phyloP scores from a whole-genome alignment of 2,329 filamentous ascomycete genomes.

The Epicoccum sorghinum region DNA sequence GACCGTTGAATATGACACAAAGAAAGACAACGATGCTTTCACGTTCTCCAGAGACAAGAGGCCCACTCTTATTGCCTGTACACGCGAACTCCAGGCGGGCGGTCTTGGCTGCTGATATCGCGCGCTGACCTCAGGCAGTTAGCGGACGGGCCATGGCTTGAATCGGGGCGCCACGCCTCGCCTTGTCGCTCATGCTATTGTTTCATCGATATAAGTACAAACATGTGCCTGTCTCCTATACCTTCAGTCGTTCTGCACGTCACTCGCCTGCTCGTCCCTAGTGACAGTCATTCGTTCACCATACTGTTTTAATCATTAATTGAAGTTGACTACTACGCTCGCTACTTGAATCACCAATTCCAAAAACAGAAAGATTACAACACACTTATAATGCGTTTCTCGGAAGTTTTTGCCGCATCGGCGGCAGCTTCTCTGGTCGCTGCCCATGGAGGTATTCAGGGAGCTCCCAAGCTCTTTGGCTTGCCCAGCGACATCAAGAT shows the following conservation, averaged over 20 bases:
- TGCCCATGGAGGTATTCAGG: conserved; percentile 38
- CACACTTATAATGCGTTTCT: conserved; percentile 39
- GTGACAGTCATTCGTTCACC: conserved; percentile 36
- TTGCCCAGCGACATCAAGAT: conserved; percentile 39
- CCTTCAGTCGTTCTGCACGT: conserved; percentile 32
- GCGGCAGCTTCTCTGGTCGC: conserved; percentile 38
- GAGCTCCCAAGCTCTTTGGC: conserved; percentile 43
- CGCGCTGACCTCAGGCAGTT: conserved; percentile 19
- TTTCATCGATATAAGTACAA: conserved; percentile 31
- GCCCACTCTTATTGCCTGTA: conserved; percentile 24
- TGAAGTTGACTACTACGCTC: conserved; percentile 25
- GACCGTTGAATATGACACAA: neutral
- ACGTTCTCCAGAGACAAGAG: neutral
- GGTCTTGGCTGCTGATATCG: conserved; percentile 31
- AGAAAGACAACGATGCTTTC: conserved; percentile 3
- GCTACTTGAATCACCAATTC: conserved; percentile 14
- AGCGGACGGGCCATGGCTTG: conserved; percentile 23
- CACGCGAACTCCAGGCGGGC: conserved; percentile 18
- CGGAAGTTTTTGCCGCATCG: conserved; percentile 34
- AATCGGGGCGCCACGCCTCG: conserved; percentile 26
- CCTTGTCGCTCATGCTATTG: conserved; percentile 11
- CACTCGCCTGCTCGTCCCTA: conserved; percentile 25
- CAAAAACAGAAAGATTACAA: conserved; percentile 2
- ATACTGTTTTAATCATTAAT: conserved; percentile 24
- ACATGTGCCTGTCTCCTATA: conserved; percentile 5